Base-by-base conservation (phyloP, 495 filamentous ascomycete species). In the Apodospora peruviana region DNA sequence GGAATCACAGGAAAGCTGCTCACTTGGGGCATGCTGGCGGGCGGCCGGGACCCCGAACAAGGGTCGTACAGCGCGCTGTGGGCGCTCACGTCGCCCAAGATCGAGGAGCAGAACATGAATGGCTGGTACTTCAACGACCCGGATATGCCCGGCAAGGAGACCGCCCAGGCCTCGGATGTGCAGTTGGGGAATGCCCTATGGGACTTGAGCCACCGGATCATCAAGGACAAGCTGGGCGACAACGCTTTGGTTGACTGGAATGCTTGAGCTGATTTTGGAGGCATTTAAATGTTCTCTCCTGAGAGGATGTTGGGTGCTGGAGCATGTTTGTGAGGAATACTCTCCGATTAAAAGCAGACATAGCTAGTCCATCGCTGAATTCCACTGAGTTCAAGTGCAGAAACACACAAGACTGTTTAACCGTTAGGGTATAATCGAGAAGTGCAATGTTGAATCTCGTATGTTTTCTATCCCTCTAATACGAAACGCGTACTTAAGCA, bases 61-160 rank as follows among this genome's bases (percentile, higher is more conserved):
- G 72, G 71, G 4, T 60, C 71, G 0, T 75, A 62, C 54, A 71
- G 69, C 39, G 68, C 69, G 1, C 48, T 73, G 47, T 72, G 62
- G 53, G 71, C 68, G 4, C 48, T 64, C 19, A 72, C 68, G 12
- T 56, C 56, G 21, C 68, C 71, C 14, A 66, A 73, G 55, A 53
- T 75, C 8, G 67, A 70, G 43, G 56, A 72, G 49, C 62, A 72
- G 50, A 55, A 61, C 2, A 56, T 57, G 62, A 75, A 71, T 45
- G 69, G 71, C 0, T 63, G 45, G 40, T 75, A 75, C 52, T 68
- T 72, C 34, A 67, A 22, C 37, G 66, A 72, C 43, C 61, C 61
- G 1, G 67, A 55, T 38, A 23, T 29, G 23, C 55, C 55, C 0
- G 60, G 60, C 4, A 64, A 64, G 57, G 68, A 71, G 52, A 59